Conservation (phyloP, 2,329 filamentous ascomycete species). For the Scedosporium apiospermum region DNA sequence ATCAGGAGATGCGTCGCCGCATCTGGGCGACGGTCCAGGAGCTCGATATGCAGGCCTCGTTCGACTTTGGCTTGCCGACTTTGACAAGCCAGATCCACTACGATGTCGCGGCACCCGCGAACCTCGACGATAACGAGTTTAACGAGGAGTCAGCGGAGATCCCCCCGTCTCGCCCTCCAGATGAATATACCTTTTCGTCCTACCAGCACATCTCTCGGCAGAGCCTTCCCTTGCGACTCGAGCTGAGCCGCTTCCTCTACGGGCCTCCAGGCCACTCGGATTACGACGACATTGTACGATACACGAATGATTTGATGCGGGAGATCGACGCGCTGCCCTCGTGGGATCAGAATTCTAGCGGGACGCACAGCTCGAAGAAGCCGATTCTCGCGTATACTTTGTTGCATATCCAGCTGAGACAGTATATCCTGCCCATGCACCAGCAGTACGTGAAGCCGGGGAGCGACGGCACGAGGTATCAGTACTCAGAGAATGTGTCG, state of each 20-base stretch:
- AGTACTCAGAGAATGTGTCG: constrained; percentile 54
- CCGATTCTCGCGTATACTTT: constrained; percentile 50
- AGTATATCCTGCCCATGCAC: constrained; percentile 53
- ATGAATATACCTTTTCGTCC: constrained; percentile 48
- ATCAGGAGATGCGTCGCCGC: constrained; percentile 51
- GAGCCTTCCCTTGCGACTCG: constrained; percentile 45
- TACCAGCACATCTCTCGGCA: constrained; percentile 49
- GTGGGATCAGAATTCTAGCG: constrained; percentile 31
- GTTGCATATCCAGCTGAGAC: constrained; percentile 49
- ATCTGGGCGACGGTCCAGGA: constrained; percentile 54
- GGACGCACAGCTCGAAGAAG: constrained; percentile 31
- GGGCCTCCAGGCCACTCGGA: constrained; percentile 45
- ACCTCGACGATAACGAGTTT: constrained; percentile 49
- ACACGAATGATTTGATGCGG: constrained; percentile 50
- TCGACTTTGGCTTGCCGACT: constrained; percentile 50
- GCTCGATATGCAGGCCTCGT: constrained; percentile 52
- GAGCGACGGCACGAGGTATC: constrained; percentile 50
- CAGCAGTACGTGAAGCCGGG: constrained; percentile 51
- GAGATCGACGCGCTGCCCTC: constrained; percentile 51
- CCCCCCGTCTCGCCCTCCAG: constrained; percentile 39
- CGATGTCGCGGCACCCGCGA: constrained; percentile 44
- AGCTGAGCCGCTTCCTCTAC: constrained; percentile 46
- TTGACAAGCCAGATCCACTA: constrained; percentile 47
- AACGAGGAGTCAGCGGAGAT: constrained; percentile 41
- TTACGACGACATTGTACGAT: constrained; percentile 52